Evolutionary conservation across 805 yeast species (phyloP).

Genomic region (Yarrowia bubula): DNA sequence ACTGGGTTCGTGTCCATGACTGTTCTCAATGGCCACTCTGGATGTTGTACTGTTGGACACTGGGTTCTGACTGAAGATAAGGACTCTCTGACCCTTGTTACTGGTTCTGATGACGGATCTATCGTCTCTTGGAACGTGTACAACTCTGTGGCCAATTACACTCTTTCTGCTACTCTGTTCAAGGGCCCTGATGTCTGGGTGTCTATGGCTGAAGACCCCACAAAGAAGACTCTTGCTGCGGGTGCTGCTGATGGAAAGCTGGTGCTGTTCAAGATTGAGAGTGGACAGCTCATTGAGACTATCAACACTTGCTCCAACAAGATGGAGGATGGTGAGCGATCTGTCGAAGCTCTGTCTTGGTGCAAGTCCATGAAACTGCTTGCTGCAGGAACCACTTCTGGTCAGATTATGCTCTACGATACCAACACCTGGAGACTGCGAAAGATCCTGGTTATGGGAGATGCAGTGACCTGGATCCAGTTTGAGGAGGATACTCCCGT

Average conservation of each 20-base stretch:
- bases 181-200: conserved; percentile 92
- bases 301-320: conserved; percentile 56
- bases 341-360: conserved; percentile 79
- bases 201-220: conserved; percentile 53
- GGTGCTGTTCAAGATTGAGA: conserved; percentile 70
- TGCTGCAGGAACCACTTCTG: conserved; percentile 88
- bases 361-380: conserved; percentile 59
- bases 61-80: conserved; percentile 64
- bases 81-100: conserved; percentile 62
- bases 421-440: conserved; percentile 84
- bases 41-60: conserved; percentile 75
- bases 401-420: conserved; percentile 80
- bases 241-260: conserved; percentile 89
- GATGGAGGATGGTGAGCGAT: conserved; percentile 54
- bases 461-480: conserved; percentile 76
- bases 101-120: conserved; percentile 81
- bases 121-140: conserved; percentile 88
- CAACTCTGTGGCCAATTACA: conserved; percentile 64
- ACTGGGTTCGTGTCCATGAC: conserved; percentile 31
- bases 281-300: conserved; percentile 66
- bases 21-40: conserved; percentile 57
- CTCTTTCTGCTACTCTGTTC: conserved; percentile 47
- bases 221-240: conserved; percentile 59
- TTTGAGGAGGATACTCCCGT: conserved; percentile 51
- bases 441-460: conserved; percentile 64